A percentile compares a stretch with the other conserved stretches of the same genome.
These are phyloP conservation scores for Aureobasidium sp. DNA, from an alignment of 2,329 filamentous ascomycete genomes.

Conservation along the genomic window DNA sequence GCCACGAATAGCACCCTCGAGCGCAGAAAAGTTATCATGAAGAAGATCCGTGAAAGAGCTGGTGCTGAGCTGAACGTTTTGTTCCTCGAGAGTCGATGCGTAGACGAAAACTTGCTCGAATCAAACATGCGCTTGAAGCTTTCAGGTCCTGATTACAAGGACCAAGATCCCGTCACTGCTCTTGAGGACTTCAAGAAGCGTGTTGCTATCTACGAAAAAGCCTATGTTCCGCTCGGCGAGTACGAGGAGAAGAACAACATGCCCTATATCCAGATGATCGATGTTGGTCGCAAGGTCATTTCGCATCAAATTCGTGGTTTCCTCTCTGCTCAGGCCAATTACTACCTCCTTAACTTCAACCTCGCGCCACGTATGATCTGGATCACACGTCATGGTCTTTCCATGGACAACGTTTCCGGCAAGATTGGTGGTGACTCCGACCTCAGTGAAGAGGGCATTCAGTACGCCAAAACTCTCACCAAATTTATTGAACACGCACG, in stretches of 20 bases:
- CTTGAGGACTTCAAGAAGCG: slow-evolving; percentile 87
- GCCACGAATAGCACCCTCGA: slow-evolving; percentile 93
- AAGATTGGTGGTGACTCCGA: slow-evolving; percentile 88
- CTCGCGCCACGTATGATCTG: slow-evolving; percentile 92
- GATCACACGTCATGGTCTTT: slow-evolving; percentile 95
- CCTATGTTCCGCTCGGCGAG: slow-evolving; percentile 81
- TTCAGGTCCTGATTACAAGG: slow-evolving; percentile 89
- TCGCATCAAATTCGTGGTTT: slow-evolving; percentile 88
- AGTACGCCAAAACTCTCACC: slow-evolving; percentile 71
- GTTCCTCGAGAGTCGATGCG: slow-evolving; percentile 91
- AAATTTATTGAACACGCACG: slow-evolving; percentile 77
- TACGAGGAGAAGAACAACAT: slow-evolving; percentile 86
- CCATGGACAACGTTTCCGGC: slow-evolving; percentile 73
- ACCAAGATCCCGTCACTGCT: slow-evolving; percentile 79
- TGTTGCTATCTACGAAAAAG: slow-evolving; percentile 86
- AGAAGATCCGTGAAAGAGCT: slow-evolving; percentile 54
- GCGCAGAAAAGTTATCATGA: slow-evolving; percentile 70
- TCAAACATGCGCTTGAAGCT: slow-evolving; percentile 97
- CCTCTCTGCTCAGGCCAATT: slow-evolving; percentile 82
- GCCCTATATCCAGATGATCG: slow-evolving; percentile 96
- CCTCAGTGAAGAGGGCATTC: slow-evolving; percentile 68
- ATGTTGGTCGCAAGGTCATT: slow-evolving; percentile 90
- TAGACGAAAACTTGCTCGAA: slow-evolving; percentile 74
- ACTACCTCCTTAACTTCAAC: slow-evolving; percentile 95
- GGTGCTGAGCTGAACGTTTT: slow-evolving; percentile 80